Percentiles rank a stretch among this genome's conserved stretches.
phyloP scores from a whole-genome alignment of 306 rosid species.

The Coriaria nepalensis region DNA sequence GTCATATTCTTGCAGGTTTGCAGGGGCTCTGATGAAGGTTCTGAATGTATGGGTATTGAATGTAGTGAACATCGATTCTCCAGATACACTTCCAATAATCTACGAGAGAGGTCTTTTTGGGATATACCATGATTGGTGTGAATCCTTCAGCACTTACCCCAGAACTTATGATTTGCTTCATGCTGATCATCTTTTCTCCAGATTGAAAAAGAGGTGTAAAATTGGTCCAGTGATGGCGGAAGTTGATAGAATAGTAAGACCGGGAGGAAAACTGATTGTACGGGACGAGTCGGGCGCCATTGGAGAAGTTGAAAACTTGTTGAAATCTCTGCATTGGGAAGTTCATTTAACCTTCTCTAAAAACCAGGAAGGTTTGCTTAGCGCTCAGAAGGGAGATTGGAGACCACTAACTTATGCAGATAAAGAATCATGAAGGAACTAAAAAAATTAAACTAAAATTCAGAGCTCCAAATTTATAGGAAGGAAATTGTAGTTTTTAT shows the following conservation, averaged over 20 bases:
- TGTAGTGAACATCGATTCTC: constrained; percentile 69
- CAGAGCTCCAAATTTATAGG: too few relatives aligned
- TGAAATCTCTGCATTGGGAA: constrained; percentile 85
- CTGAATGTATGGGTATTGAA: constrained; percentile 77
- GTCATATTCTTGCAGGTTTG: constrained; percentile 50
- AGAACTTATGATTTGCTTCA: constrained; percentile 75
- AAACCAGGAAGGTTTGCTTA: constrained; percentile 58
- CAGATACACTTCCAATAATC: constrained; percentile 81
- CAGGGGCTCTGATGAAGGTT: constrained; percentile 70
- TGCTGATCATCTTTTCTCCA: constrained; percentile 84
- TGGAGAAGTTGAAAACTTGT: constrained; percentile 52
- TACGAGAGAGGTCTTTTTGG: constrained; percentile 89
- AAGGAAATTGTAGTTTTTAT: too few relatives aligned
- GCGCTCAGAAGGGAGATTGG: constrained; percentile 78
- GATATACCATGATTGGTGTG: constrained; percentile 94
- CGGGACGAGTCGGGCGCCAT: constrained; percentile 60
- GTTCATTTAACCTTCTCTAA: constrained; percentile 43
- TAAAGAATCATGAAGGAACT: too few relatives aligned
- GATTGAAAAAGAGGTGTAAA: constrained; percentile 70
- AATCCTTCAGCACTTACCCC: constrained; percentile 89
- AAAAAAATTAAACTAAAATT: too few relatives aligned
- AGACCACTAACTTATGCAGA: constrained; percentile 38
- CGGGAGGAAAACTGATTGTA: constrained; percentile 63
- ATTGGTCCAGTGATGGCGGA: constrained; percentile 64
- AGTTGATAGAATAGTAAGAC: constrained; percentile 74